A percentile compares a stretch with the other conserved stretches of the same genome.
Conservation (phyloP, 1,284 basidiomycete genomes). For the Trichosporon sp. region DNA sequence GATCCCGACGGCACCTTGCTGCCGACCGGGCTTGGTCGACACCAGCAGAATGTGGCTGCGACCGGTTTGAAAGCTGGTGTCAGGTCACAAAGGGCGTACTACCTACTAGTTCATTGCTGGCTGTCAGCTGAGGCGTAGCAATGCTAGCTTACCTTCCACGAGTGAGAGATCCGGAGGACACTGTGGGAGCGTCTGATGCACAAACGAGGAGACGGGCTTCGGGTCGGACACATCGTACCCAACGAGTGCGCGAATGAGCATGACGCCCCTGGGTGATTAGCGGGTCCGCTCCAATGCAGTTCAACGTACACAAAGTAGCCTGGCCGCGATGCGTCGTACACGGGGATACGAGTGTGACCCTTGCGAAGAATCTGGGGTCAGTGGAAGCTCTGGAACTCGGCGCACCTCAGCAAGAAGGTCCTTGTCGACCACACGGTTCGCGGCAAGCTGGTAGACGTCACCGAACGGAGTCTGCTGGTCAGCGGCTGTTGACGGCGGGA, state of each 20-base stretch:
- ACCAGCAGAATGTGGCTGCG: conserved; percentile 85
- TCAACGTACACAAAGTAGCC: conserved; percentile 51
- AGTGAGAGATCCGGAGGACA: conserved; percentile 51
- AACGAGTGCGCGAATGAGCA: conserved; percentile 56
- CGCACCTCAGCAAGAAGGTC: conserved; percentile 67
- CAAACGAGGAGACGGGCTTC: conserved; percentile 65
- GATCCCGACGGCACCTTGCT: conserved; percentile 68
- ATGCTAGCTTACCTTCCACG: conserved; percentile 47
- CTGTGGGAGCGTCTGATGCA: conserved; percentile 68
- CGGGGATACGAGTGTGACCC: conserved; percentile 70
- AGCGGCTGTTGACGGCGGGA: not conserved
- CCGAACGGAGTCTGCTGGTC: conserved; percentile 47
- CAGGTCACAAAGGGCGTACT: not conserved
- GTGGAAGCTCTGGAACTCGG: conserved; percentile 41
- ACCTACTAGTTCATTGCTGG: conserved; percentile 25
- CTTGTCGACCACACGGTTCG: conserved; percentile 54
- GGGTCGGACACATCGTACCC: conserved; percentile 76
- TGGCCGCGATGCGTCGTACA: conserved; percentile 69
- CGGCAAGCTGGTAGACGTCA: conserved; percentile 51
- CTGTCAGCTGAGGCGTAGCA: not conserved
- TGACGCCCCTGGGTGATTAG: conserved; percentile 18
- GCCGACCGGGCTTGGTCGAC: conserved; percentile 67
- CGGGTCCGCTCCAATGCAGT: not conserved
- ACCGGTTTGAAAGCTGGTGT: conserved; percentile 72
- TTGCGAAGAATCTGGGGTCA: conserved; percentile 21